Evolutionary conservation across 345 rosid species (phyloP).

Genomic region (Mercurialis annua): DNA sequence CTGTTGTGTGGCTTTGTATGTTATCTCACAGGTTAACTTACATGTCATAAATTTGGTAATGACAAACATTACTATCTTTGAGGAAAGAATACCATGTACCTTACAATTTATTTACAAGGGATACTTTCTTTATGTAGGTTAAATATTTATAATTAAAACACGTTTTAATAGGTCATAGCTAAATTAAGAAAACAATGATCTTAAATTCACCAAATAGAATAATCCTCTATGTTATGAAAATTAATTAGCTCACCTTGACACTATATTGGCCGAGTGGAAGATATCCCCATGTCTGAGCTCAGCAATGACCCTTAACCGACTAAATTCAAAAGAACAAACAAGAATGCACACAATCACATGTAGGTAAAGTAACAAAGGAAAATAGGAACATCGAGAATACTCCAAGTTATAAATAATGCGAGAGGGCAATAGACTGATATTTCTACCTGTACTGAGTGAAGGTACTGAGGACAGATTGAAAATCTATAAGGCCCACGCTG

Average conservation of each 20-base stretch:
- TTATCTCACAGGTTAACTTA: background rate
- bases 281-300: constrained; percentile 92
- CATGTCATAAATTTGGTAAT: background rate
- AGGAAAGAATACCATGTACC: background rate
- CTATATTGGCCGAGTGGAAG: constrained; percentile 97
- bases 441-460: constrained; percentile 86
- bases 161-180: background rate
- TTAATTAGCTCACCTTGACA: constrained; percentile 63
- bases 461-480: constrained; percentile 80
- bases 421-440: constrained; percentile 3
- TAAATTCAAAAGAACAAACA: constrained; percentile 30
- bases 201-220: background rate
- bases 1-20: background rate
- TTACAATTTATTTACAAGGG: background rate
- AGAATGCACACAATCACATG: constrained; percentile 8
- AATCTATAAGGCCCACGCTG: constrained; percentile 76
- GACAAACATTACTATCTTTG: background rate
- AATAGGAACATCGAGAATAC: too few species aligned
- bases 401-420: background rate
- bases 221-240: constrained; percentile 16
- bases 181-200: background rate
- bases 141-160: background rate
- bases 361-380: constrained; percentile 2
- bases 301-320: constrained; percentile 94
- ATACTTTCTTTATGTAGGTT: background rate